phyloP scores from a whole-genome alignment of 345 rosid species.

The Schrenkiella parvula region DNA sequence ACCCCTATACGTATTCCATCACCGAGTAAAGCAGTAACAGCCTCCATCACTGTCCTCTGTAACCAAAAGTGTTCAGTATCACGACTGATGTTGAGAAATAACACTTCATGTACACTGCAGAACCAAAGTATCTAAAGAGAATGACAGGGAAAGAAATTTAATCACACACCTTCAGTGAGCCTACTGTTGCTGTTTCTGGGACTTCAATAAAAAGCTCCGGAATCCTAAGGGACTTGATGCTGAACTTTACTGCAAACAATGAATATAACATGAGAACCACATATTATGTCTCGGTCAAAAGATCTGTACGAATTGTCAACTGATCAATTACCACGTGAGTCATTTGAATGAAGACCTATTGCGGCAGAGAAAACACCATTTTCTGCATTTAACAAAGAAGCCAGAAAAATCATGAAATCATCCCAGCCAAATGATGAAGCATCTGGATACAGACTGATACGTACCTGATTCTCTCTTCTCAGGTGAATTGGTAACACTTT shows the following conservation, averaged over 20 bases:
- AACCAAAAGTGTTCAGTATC: conserved; percentile 12
- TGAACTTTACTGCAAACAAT: conserved; percentile 70
- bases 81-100: background rate
- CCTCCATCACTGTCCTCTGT: conserved; percentile 80
- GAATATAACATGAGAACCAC: conserved; percentile 8
- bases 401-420: conserved; percentile 20
- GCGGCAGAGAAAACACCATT: conserved; percentile 40
- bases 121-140: background rate
- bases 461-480: conserved; percentile 51
- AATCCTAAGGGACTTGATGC: conserved; percentile 80
- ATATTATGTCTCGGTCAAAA: background rate
- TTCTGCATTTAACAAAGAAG: conserved; percentile 34
- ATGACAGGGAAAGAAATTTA: background rate
- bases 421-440: background rate
- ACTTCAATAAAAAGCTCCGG: conserved; percentile 90
- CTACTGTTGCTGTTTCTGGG: conserved; percentile 78
- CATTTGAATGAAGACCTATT: conserved; percentile 46
- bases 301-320: conserved; percentile 7
- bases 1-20: conserved; percentile 75
- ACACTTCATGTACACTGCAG: background rate
- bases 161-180: conserved; percentile 75
- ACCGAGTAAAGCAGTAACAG: conserved; percentile 73
- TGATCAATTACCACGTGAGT: conserved; percentile 61
- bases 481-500: conserved; percentile 79
- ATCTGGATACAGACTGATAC: conserved; percentile 2